phyloP scores from a whole-genome alignment of 129 eudicot species.

The Pulicaria dysenterica region DNA sequence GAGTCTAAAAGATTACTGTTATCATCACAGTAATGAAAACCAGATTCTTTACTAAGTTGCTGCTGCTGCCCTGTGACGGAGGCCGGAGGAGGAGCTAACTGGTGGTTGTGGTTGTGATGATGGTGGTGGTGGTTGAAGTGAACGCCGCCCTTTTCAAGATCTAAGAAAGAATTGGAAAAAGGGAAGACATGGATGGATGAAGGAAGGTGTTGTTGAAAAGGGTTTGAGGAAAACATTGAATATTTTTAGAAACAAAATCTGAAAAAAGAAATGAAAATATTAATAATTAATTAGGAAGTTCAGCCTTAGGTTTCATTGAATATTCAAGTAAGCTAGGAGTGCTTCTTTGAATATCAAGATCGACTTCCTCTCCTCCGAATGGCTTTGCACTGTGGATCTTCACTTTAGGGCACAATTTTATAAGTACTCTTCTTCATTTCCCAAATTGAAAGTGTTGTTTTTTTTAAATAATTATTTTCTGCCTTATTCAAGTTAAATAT shows the following conservation, averaged over 20 bases:
- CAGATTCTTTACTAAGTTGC: conserved; percentile 2
- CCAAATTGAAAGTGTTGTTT: too few species aligned
- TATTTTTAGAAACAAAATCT: conserved; percentile 13
- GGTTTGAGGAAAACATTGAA: conserved; percentile 34
- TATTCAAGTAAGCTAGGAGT: neutral
- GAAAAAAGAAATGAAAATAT: neutral
- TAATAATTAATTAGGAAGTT: conserved; percentile 1
- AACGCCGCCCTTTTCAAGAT: conserved; percentile 21
- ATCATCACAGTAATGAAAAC: conserved; percentile 12
- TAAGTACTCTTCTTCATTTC: too few species aligned
- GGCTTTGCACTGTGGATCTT: conserved; percentile 30
- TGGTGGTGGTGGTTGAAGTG: conserved; percentile 23
- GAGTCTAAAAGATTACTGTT: conserved; percentile 21
- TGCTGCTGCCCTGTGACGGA: neutral
- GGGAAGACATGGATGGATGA: conserved; percentile 23
- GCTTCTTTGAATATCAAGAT: conserved; percentile 14
- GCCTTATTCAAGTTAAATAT: too few species aligned
- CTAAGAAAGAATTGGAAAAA: conserved; percentile 23
- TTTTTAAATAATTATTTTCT: too few species aligned
- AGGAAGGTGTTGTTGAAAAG: conserved; percentile 22
- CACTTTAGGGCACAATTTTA: neutral
- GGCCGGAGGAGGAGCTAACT: neutral
- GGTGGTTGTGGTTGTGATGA: conserved; percentile 5
- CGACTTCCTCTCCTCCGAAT: neutral
- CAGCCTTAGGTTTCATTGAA: neutral